Conservation (phyloP, 441 rosid species). For the Corymbia citriodora region DNA sequence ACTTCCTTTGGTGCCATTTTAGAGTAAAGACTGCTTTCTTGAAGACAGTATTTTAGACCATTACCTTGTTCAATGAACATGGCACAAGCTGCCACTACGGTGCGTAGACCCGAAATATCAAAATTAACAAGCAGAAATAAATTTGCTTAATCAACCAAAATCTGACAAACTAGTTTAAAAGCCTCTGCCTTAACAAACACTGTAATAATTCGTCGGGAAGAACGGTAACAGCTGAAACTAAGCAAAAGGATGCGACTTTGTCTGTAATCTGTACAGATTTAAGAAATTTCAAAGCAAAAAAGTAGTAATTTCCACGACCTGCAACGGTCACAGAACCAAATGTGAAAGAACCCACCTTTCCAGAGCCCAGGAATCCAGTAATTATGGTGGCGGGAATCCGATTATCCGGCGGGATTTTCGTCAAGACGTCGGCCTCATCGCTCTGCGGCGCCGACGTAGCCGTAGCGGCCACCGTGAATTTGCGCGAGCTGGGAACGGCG, state of each 20-base stretch:
- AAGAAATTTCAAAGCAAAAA: not conserved
- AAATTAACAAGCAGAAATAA: not conserved
- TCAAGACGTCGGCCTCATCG: conserved; percentile 52
- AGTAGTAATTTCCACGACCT: not conserved
- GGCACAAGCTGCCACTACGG: not conserved
- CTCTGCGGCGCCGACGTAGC: conserved; percentile 47
- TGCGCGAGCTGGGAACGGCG: not conserved
- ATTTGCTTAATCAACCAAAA: not conserved
- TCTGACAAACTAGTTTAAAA: not conserved
- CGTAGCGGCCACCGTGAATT: conserved; percentile 47
- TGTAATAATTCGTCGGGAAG: not conserved
- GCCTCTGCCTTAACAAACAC: not conserved
- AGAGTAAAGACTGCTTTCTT: not conserved
- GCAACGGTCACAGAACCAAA: not conserved
- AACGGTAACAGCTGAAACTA: not conserved
- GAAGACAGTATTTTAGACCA: not conserved
- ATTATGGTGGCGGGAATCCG: conserved; percentile 96
- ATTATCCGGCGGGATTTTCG: conserved; percentile 69
- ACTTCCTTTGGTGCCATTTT: not conserved
- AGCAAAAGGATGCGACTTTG: not conserved
- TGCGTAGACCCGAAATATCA: not conserved
- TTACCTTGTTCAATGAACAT: not conserved
- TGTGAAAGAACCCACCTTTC: conserved; percentile 47
- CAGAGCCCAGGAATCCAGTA: conserved; percentile 92
- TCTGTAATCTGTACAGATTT: not conserved